Conservation (phyloP, 2,329 filamentous ascomycete species). For the Camillea tinctor region DNA sequence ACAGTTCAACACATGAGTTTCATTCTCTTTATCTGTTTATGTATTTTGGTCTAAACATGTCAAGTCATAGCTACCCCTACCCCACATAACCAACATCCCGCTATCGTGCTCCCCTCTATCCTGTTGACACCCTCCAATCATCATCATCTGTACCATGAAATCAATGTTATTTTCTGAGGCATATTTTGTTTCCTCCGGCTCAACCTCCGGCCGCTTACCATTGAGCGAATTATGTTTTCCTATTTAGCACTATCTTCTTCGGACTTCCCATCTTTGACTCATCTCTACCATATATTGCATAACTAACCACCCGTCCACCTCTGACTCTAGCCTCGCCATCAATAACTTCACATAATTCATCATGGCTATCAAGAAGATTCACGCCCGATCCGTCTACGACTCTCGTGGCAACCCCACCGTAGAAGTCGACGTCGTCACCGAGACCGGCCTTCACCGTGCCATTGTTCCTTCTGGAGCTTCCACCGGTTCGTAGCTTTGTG, state of each 20-base stretch:
- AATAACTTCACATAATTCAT: slow-evolving; percentile 37
- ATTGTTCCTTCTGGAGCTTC: slow-evolving; percentile 97
- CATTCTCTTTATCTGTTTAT: not conserved
- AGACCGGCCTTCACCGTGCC: slow-evolving; percentile 94
- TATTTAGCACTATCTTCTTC: slow-evolving; percentile 6
- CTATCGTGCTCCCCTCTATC: not conserved
- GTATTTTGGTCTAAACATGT: not conserved
- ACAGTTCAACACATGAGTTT: not conserved
- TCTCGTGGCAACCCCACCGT: slow-evolving; percentile 98
- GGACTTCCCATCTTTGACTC: not conserved
- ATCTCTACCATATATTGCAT: slow-evolving; percentile 5
- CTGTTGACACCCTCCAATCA: slow-evolving; percentile 22
- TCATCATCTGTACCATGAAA: slow-evolving; percentile 8
- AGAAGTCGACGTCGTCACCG: slow-evolving; percentile 95
- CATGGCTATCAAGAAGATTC: slow-evolving; percentile 90
- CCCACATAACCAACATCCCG: not conserved
- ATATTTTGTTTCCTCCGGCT: slow-evolving; percentile 12
- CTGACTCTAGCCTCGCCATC: not conserved
- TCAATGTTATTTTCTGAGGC: slow-evolving; percentile 18
- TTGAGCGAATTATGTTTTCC: slow-evolving; percentile 19
- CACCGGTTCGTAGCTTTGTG: slow-evolving; percentile 64
- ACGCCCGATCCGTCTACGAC: slow-evolving; percentile 96
- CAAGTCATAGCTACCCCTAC: not conserved
- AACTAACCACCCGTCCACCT: slow-evolving; percentile 4
- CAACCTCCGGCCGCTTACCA: slow-evolving; percentile 8